Conservation (phyloP, 2,329 filamentous ascomycete genomes). For the Leptosphaerulina australis region DNA sequence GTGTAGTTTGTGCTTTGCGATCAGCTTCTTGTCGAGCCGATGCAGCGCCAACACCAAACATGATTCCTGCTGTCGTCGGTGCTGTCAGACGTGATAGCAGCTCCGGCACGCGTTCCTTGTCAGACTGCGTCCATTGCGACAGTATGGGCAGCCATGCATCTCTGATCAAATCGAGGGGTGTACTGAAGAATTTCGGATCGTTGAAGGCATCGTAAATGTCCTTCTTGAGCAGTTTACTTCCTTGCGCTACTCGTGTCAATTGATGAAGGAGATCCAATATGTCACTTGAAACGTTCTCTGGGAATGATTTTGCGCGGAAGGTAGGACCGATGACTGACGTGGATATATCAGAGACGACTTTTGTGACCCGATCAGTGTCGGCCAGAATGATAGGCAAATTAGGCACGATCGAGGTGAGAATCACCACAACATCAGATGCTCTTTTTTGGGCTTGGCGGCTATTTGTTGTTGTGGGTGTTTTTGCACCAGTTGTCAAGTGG, state of each 20-base stretch:
- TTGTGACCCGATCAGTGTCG: conserved; percentile 81
- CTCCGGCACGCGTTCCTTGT: conserved; percentile 88
- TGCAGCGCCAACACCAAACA: conserved; percentile 96
- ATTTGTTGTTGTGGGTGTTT: conserved; percentile 31
- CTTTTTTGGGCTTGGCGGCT: conserved; percentile 52
- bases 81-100: conserved; percentile 77
- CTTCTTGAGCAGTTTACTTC: conserved; percentile 90
- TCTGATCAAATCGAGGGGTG: conserved; percentile 67
- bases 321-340: conserved; percentile 81
- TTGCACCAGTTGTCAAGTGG: conserved; percentile 41
- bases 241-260: conserved; percentile 76
- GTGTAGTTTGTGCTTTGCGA: conserved; percentile 85
- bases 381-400: conserved; percentile 82
- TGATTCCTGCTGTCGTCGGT: conserved; percentile 91
- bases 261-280: conserved; percentile 77
- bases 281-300: conserved; percentile 76
- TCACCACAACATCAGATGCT: conserved; percentile 71
- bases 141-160: conserved; percentile 82
- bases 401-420: conserved; percentile 78
- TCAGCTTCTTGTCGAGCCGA: conserved; percentile 95
- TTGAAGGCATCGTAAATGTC: conserved; percentile 93
- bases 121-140: conserved; percentile 80
- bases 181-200: conserved; percentile 83
- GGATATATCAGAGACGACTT: conserved; percentile 80
- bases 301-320: conserved; percentile 84